Percentiles rank a stretch among this genome's conserved stretches.
These are phyloP conservation scores for Hippophae tibetana DNA, from an alignment of 306 rosid species.

Conservation along the genomic window DNA sequence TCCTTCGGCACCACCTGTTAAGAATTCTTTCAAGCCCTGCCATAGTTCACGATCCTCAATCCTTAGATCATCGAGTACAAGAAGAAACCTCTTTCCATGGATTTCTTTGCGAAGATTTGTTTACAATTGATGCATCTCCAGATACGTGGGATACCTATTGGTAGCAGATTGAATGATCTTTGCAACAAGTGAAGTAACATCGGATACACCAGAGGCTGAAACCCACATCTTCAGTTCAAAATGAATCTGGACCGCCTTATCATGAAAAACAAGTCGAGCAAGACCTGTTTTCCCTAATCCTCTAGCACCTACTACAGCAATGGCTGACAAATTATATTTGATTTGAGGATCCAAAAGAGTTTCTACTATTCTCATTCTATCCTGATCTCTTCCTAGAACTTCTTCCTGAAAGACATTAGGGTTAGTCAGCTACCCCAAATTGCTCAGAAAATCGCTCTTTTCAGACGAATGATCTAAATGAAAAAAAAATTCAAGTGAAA, in stretches of 20 bases:
- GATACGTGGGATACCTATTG: neutral
- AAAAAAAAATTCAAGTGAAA: neutral
- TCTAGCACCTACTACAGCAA: neutral
- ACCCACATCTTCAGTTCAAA: slow-evolving; percentile 18
- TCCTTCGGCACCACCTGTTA: neutral
- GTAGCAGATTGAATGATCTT: slow-evolving; percentile 4
- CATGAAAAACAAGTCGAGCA: slow-evolving; percentile 7
- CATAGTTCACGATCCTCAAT: slow-evolving; percentile 8
- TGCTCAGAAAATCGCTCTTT: neutral
- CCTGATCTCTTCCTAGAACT: neutral
- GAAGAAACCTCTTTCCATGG: slow-evolving; percentile 11
- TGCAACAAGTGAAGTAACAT: slow-evolving; percentile 1
- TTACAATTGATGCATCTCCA: slow-evolving; percentile 3
- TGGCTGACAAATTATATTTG: neutral
- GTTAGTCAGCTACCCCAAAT: neutral
- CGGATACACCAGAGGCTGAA: slow-evolving; percentile 9
- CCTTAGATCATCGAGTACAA: slow-evolving; percentile 24
- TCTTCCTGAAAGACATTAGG: neutral
- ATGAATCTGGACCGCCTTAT: neutral
- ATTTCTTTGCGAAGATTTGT: neutral
- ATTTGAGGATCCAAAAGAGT: neutral
- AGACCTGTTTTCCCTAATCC: slow-evolving; percentile 1
- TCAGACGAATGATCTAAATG: neutral
- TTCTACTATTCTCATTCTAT: neutral
- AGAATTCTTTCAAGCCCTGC: neutral